Evolutionary conservation across 2,329 filamentous ascomycete species (phyloP).

Genomic region (Neonectria coccinea): DNA sequence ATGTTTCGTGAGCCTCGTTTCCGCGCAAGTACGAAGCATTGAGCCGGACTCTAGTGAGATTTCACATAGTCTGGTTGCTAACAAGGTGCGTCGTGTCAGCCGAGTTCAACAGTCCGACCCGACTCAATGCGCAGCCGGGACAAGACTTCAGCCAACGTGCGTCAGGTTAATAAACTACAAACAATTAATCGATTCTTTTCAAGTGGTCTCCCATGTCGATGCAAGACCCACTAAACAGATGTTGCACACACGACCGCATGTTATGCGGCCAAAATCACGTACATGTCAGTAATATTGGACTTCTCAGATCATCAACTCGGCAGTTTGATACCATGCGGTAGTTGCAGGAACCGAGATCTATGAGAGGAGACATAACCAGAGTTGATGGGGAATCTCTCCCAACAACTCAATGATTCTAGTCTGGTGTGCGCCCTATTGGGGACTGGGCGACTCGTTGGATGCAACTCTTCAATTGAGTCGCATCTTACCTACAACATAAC

Average conservation of each 20-base stretch:
- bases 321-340: constrained; percentile 20
- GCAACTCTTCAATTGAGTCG: constrained; percentile 16
- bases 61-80: background rate
- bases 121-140: constrained; percentile 1
- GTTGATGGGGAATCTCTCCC: constrained; percentile 21
- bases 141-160: background rate
- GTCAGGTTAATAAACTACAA: constrained; percentile 6
- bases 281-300: constrained; percentile 18
- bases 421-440: background rate
- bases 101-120: constrained; percentile 2
- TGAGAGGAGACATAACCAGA: constrained; percentile 14
- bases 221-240: constrained; percentile 9
- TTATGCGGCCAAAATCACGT: constrained; percentile 25
- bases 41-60: background rate
- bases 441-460: constrained; percentile 23
- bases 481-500: background rate
- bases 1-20: background rate
- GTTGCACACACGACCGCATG: constrained; percentile 16
- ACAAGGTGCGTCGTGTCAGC: background rate
- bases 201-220: background rate
- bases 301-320: constrained; percentile 9
- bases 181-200: constrained; percentile 3
- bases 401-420: constrained; percentile 14
- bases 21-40: background rate
- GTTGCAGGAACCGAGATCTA: constrained; percentile 15